Evolutionary conservation across 768 basidiomycete species (phyloP), one percentile per base, ranked within the genome.

Genomic region (Boletus rufocinnamomeus): DNA sequence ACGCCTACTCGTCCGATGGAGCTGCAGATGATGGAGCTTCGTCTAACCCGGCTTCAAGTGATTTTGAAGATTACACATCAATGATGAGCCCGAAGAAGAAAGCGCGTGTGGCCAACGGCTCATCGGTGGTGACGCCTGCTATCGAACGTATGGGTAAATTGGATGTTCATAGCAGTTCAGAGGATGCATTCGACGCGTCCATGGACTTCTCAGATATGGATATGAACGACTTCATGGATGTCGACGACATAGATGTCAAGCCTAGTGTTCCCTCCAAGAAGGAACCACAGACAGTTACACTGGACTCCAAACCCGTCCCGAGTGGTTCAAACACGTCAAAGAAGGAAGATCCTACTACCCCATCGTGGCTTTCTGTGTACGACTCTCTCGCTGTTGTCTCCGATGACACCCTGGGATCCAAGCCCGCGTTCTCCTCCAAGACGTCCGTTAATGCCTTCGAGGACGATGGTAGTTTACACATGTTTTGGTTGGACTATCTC

Each of bases 401-500:
- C 5, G 80, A 85, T 28, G 90, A 91, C 23, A 76, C 79, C 1
- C 73, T 89, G 28, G 89, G 87, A 23, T 69, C 69, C 48, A 64
- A 73, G 27, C 64, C 69, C 7, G 16, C 78, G 76, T 27, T 72
- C 3, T 70, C 76, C 8, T 80, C 50, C 59, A 79, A 50, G 68
- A 67, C 69, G 69, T 73, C 79, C 23, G 63, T 85, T 8, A 81
- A 82, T 43, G 88, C 87, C 0, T 79, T 95, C 2, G 93, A 98
- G 67, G 75, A 83, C 5, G 93, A 97, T 62, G 94, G 93, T 2
- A 89, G 86, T 4, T 76, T 98, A 16, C 83, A 83, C 28, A 95
- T 99, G 79, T 99, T 88, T 78, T 99, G 97, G 97, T 79, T 98
- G 23, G 97, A 99, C 69, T 93, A 93, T 67, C 84, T 95, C 35